Evolutionary conservation across 331 rosid genomes (phyloP).

Genomic region (Phaseolus coccineus): DNA sequence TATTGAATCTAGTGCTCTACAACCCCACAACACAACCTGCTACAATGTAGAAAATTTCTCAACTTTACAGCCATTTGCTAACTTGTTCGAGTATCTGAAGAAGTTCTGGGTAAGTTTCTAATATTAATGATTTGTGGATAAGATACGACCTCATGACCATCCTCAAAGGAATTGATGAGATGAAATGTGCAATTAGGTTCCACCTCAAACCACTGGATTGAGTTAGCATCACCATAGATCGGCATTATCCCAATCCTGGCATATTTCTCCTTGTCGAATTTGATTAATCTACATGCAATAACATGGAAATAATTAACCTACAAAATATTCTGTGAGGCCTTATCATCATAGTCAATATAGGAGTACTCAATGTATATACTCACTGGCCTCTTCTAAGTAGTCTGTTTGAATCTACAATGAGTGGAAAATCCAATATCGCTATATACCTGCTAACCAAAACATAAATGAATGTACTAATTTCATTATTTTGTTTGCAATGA

Average conservation of each 20-base stretch:
- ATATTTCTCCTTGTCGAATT: slow-evolving; percentile 50
- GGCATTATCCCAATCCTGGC: slow-evolving; percentile 76
- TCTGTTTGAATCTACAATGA: slow-evolving; percentile 59
- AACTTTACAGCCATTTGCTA: neutral
- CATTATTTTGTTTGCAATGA: neutral
- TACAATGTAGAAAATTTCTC: neutral
- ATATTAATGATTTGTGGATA: neutral
- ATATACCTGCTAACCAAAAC: slow-evolving; percentile 53
- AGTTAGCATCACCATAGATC: slow-evolving; percentile 60
- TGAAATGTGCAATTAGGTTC: slow-evolving; percentile 65
- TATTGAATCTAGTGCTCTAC: slow-evolving; percentile 60
- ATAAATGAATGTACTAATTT: neutral
- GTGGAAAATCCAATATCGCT: slow-evolving; percentile 61
- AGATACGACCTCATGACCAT: slow-evolving; percentile 56
- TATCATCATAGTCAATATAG: neutral
- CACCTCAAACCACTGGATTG: slow-evolving; percentile 70
- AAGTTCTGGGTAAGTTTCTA: neutral
- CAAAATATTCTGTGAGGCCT: neutral
- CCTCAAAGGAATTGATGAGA: slow-evolving; percentile 67
- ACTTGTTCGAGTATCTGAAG: neutral
- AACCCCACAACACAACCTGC: slow-evolving; percentile 74
- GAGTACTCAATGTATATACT: slow-evolving; percentile 33
- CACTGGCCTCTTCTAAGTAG: slow-evolving; percentile 63
- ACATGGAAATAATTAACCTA: neutral
- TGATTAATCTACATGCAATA: slow-evolving; percentile 50